Conservation (phyloP, 345 rosid species). For the Salix arbutifolia region DNA sequence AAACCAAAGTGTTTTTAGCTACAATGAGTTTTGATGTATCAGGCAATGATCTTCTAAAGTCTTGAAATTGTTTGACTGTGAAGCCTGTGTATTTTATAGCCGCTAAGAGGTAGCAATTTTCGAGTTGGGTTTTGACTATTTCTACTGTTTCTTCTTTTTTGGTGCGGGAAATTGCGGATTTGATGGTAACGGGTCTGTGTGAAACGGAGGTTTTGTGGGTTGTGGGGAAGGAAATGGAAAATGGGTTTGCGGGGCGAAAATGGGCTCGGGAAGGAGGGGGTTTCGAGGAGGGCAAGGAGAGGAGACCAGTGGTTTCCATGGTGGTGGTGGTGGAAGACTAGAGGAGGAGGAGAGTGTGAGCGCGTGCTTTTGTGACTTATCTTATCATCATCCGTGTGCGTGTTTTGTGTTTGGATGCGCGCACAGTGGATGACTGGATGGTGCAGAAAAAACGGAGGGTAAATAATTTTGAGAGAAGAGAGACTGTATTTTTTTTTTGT, state of each 20-base stretch:
- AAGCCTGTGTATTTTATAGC: conserved; percentile 72
- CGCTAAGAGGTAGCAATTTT: conserved; percentile 76
- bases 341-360: background rate
- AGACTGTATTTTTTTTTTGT: background rate
- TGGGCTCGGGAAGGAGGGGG: conserved; percentile 22
- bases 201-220: conserved; percentile 21
- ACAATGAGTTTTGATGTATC: conserved; percentile 64
- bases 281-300: conserved; percentile 54
- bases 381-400: conserved; percentile 8
- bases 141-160: conserved; percentile 85
- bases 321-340: conserved; percentile 10
- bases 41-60: conserved; percentile 64
- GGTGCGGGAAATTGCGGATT: conserved; percentile 74
- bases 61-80: conserved; percentile 86
- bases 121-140: conserved; percentile 66
- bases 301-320: conserved; percentile 59
- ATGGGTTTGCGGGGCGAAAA: conserved; percentile 18
- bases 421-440: background rate
- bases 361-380: conserved; percentile 4
- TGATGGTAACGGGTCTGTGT: conserved; percentile 29
- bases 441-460: background rate
- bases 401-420: background rate
- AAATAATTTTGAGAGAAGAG: background rate
- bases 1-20: conserved; percentile 83
- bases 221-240: conserved; percentile 17